These are phyloP conservation scores for Gastrolobium bilobum DNA, from an alignment of 306 rosid genomes.

Conservation along the genomic window DNA sequence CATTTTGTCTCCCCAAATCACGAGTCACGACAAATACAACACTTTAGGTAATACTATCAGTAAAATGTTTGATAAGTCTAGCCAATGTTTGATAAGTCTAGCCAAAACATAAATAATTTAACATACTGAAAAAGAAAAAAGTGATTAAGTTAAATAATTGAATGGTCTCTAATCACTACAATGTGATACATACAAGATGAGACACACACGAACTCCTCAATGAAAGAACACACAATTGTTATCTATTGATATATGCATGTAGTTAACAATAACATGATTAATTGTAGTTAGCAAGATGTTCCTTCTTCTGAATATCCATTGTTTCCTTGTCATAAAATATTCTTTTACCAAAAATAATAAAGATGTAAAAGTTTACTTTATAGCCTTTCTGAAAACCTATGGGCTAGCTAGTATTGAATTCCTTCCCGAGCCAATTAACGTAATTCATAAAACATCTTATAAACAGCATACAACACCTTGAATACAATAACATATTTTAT, in stretches of 20 bases:
- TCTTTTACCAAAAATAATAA: neutral
- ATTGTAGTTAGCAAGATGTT: constrained; percentile 27
- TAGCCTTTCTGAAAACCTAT: constrained; percentile 25
- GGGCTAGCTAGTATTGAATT: constrained; percentile 26
- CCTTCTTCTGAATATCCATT: neutral
- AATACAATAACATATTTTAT: constrained; percentile 1
- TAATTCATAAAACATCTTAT: constrained; percentile 9
- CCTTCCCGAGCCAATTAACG: constrained; percentile 30
- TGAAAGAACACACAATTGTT: neutral
- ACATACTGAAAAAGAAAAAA: neutral
- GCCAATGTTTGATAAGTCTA: constrained; percentile 10
- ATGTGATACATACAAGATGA: constrained; percentile 23
- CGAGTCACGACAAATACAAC: constrained; percentile 25
- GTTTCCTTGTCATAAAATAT: constrained; percentile 1
- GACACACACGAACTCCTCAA: constrained; percentile 32
- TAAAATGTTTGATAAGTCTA: constrained; percentile 26
- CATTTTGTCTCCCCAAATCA: constrained; percentile 36
- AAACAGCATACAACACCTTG: constrained; percentile 24
- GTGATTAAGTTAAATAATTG: neutral
- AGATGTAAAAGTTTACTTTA: neutral
- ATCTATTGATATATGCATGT: constrained; percentile 1
- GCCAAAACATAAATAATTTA: constrained; percentile 25
- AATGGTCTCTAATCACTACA: constrained; percentile 18
- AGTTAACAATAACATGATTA: constrained; percentile 14
- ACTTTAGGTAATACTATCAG: neutral